Conservation (phyloP, 106 monocot genomes). For the Platanthera guangdongensis region DNA sequence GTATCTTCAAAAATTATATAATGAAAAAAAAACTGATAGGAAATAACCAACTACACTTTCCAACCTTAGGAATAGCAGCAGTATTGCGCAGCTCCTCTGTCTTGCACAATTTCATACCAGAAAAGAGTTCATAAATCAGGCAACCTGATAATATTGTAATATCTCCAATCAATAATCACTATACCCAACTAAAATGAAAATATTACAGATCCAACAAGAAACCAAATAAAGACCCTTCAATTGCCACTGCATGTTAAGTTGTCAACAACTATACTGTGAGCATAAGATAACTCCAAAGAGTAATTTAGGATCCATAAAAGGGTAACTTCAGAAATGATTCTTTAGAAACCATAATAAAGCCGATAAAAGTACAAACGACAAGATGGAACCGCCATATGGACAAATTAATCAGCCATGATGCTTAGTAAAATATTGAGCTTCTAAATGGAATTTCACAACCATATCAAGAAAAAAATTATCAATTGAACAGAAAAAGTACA, state of each 20-base stretch:
- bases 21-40: background rate
- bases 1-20: no score
- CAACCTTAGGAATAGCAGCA: constrained; percentile 86
- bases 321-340: background rate
- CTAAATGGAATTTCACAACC: constrained; percentile 2
- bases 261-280: background rate
- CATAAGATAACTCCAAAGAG: background rate
- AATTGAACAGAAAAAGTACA: constrained; percentile 1
- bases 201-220: background rate
- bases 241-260: background rate
- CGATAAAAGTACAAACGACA: background rate
- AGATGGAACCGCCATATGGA: background rate
- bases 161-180: background rate
- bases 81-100: constrained; percentile 87
- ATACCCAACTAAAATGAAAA: background rate
- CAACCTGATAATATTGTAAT: constrained; percentile 45
- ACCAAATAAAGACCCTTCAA: background rate
- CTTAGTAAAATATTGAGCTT: background rate
- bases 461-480: background rate
- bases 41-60: constrained; percentile 4
- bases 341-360: background rate
- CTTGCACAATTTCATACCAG: constrained; percentile 66
- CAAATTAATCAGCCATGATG: background rate
- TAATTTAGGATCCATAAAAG: background rate
- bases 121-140: constrained; percentile 91